These are phyloP conservation scores for Akanthomyces lecanii DNA, from an alignment of 2,329 filamentous ascomycete genomes.

Conservation along the genomic window DNA sequence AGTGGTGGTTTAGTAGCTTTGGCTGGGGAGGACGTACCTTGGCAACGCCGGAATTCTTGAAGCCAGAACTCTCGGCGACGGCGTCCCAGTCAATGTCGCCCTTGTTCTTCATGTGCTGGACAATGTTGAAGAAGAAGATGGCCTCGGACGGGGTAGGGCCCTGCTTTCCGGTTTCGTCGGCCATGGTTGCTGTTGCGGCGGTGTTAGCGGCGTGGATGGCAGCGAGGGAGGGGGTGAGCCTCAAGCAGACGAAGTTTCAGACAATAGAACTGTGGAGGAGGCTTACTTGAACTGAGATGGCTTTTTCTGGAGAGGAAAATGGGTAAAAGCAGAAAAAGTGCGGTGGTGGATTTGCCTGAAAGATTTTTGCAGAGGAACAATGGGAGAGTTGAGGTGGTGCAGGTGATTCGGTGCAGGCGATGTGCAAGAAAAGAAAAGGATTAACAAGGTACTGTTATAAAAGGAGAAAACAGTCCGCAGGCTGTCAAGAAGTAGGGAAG, in stretches of 20 bases:
- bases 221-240: not conserved
- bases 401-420: not conserved
- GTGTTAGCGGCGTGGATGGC: not conserved
- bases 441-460: not conserved
- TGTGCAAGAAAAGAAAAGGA: not conserved
- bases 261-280: not conserved
- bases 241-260: not conserved
- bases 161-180: constrained; percentile 28
- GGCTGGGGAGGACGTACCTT: constrained; percentile 30
- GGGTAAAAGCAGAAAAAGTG: not conserved
- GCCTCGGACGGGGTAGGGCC: constrained; percentile 39
- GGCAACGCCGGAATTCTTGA: constrained; percentile 44
- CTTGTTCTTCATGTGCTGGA: constrained; percentile 40
- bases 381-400: not conserved
- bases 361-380: not conserved
- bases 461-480: not conserved
- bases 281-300: not conserved
- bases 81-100: constrained; percentile 46
- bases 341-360: no score
- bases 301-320: not conserved
- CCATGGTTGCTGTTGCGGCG: constrained; percentile 24
- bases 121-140: constrained; percentile 42
- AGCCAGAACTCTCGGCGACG: constrained; percentile 39
- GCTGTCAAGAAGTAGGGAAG: not conserved
- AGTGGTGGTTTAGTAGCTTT: not conserved